Evolutionary conservation across 768 basidiomycete genomes (phyloP).

Genomic region (Hemileccinum rubropunctum): DNA sequence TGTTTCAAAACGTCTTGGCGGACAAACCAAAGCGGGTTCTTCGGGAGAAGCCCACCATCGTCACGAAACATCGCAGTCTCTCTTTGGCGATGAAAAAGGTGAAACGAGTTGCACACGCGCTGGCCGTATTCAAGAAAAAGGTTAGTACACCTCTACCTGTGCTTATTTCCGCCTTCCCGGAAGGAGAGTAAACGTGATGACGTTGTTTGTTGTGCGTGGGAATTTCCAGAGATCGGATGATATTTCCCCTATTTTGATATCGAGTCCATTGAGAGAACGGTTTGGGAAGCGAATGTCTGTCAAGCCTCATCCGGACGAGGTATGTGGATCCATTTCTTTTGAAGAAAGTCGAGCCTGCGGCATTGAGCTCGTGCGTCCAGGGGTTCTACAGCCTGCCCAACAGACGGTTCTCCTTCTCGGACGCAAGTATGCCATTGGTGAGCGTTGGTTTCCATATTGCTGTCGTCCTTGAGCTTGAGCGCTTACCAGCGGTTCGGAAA

Average conservation of each 20-base stretch:
- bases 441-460: neutral
- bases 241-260: slow-evolving; percentile 20
- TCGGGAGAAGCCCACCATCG: slow-evolving; percentile 6
- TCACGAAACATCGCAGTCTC: slow-evolving; percentile 13
- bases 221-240: slow-evolving; percentile 22
- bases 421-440: slow-evolving; percentile 14
- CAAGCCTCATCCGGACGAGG: slow-evolving; percentile 25
- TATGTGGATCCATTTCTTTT: slow-evolving; percentile 8
- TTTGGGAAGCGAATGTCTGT: slow-evolving; percentile 30
- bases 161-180: neutral
- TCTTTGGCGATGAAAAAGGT: slow-evolving; percentile 22
- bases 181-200: neutral
- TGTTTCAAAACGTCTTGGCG: slow-evolving; percentile 3
- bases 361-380: slow-evolving; percentile 3
- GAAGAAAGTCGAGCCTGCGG: neutral
- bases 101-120: slow-evolving; percentile 17
- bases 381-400: slow-evolving; percentile 30
- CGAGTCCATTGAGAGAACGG: slow-evolving; percentile 28
- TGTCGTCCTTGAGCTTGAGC: neutral
- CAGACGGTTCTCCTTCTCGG: slow-evolving; percentile 30
- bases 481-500: neutral
- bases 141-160: slow-evolving; percentile 3
- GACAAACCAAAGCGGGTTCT: slow-evolving; percentile 1
- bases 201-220: neutral
- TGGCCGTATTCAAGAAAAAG: slow-evolving; percentile 26